phyloP scores from a whole-genome alignment of 2,329 filamentous ascomycete genomes.

The Cordyceps sp. region DNA sequence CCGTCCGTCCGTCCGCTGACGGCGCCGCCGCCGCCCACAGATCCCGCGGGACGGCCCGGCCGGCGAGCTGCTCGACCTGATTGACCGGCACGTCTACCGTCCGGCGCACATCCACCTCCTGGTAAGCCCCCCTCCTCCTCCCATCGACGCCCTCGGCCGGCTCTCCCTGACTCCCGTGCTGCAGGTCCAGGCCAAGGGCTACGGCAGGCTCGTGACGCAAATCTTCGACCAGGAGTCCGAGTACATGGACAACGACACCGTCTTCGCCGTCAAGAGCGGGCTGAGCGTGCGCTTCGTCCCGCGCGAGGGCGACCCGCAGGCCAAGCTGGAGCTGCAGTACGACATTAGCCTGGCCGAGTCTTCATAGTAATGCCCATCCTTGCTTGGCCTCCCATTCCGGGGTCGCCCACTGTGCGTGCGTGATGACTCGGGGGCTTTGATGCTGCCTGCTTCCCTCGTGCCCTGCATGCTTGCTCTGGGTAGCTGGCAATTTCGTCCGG shows the following conservation, averaged over 20 bases:
- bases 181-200: conserved; percentile 31
- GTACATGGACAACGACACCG: conserved; percentile 36
- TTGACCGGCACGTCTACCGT: conserved; percentile 39
- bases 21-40: too few relatives aligned
- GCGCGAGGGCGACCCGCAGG: conserved; percentile 23
- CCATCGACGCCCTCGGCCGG: neutral
- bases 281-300: conserved; percentile 25
- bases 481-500: too few relatives aligned
- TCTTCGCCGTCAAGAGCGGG: conserved; percentile 37
- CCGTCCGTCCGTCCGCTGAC: too few relatives aligned
- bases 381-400: too few relatives aligned
- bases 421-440: too few relatives aligned
- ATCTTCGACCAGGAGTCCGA: conserved; percentile 55
- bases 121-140: conserved; percentile 11
- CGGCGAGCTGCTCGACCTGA: conserved; percentile 29
- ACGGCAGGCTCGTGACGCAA: conserved; percentile 54
- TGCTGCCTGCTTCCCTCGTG: too few relatives aligned
- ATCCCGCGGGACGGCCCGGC: conserved; percentile 34
- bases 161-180: neutral
- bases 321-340: conserved; percentile 42
- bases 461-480: too few relatives aligned
- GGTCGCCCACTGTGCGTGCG: too few relatives aligned
- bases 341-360: conserved; percentile 31
- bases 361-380: too few relatives aligned
- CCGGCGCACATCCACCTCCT: conserved; percentile 46